Evolutionary conservation across 1,139 yeast species (phyloP).

Genomic region (Lodderomyces orthopsilosis): DNA sequence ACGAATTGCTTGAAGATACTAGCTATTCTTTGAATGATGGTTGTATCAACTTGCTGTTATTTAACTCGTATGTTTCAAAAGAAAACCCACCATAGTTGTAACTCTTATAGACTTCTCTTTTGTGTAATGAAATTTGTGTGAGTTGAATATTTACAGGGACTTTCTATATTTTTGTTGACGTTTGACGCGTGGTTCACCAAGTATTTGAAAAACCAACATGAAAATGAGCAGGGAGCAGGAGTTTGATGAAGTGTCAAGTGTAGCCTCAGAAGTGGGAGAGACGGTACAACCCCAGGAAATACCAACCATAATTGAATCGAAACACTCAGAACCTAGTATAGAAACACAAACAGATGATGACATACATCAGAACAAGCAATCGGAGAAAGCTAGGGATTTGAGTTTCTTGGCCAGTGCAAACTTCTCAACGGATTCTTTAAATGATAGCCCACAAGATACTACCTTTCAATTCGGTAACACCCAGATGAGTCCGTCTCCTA

Average conservation of each 20-base stretch:
- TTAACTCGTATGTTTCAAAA: slow-evolving; percentile 69
- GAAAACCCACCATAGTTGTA: slow-evolving; percentile 37
- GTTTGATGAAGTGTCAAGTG: not conserved
- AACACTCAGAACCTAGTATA: not conserved
- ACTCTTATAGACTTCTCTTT: not conserved
- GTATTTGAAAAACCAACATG: too few species aligned
- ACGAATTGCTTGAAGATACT: slow-evolving; percentile 71
- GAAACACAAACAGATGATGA: slow-evolving; percentile 5
- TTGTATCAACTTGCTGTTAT: slow-evolving; percentile 66
- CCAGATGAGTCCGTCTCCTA: slow-evolving; percentile 9
- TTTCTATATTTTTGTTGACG: too few species aligned
- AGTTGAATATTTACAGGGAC: not conserved
- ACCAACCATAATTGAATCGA: not conserved
- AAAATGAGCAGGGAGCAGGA: not conserved
- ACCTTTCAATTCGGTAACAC: not conserved
- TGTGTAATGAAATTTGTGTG: not conserved
- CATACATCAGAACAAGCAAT: not conserved
- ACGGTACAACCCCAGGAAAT: not conserved
- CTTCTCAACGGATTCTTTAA: slow-evolving; percentile 43
- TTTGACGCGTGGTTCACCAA: not conserved
- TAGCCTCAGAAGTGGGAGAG: not conserved
- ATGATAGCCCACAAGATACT: not conserved
- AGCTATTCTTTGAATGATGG: slow-evolving; percentile 63
- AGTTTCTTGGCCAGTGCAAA: slow-evolving; percentile 37
- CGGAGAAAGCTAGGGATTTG: slow-evolving; percentile 10